These are phyloP conservation scores for Daucus carota DNA, from an alignment of 129 eudicot species.

Conservation along the genomic window DH1_v3.0 NC_030383.2:48040501-48041000, in stretches of 20 bases:
- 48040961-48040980: not conserved
- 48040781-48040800: not conserved
- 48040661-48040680: not conserved
- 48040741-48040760: not conserved
- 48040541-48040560: not conserved
- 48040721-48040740: not conserved
- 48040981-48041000: slow-evolving; percentile 45
- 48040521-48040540: not conserved
- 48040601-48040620: not conserved
- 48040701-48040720: not conserved
- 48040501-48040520: not conserved
- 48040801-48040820: not conserved
- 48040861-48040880: too few species aligned
- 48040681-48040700: not conserved
- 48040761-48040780: not conserved
- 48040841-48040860: too few species aligned
- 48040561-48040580: not conserved
- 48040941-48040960: not conserved
- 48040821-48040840: not conserved
- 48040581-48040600: not conserved
- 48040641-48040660: not conserved
- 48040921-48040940: not conserved
- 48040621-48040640: not conserved
- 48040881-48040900: too few species aligned
- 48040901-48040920: not conserved